Conservation (phyloP, 495 filamentous ascomycete genomes). For the Tuber aestivum region DNA sequence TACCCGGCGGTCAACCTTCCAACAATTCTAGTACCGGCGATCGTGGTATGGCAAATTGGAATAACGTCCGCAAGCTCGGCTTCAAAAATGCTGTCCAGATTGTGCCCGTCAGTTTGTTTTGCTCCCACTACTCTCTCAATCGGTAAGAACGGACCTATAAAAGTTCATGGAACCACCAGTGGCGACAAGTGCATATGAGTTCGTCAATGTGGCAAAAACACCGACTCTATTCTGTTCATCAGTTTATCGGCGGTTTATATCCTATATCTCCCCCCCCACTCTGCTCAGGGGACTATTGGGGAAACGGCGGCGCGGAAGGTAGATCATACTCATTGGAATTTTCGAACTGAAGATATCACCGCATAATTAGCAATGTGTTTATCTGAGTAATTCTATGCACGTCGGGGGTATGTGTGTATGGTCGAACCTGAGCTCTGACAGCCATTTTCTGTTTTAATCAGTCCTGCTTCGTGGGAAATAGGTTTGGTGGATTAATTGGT, state of each 20-base stretch:
- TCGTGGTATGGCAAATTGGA: constrained; percentile 95
- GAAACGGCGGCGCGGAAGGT: constrained; percentile 39
- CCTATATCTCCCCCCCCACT: not conserved
- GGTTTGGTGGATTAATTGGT: constrained; percentile 14
- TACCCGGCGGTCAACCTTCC: constrained; percentile 93
- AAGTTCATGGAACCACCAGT: constrained; percentile 97
- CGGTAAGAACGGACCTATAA: constrained; percentile 58
- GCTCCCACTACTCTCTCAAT: not conserved
- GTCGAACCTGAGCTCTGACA: constrained; percentile 39
- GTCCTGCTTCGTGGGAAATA: constrained; percentile 14
- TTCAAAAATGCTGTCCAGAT: constrained; percentile 65
- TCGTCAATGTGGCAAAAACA: constrained; percentile 92
- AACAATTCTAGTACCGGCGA: constrained; percentile 91
- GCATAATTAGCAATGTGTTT: constrained; percentile 10
- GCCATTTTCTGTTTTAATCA: constrained; percentile 29
- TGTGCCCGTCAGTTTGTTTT: constrained; percentile 9
- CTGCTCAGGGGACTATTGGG: constrained; percentile 2
- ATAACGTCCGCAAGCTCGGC: constrained; percentile 95
- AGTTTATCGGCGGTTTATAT: constrained; percentile 6
- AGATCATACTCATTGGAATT: constrained; percentile 89
- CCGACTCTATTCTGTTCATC: constrained; percentile 62
- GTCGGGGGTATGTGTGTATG: not conserved
- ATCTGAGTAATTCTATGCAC: not conserved
- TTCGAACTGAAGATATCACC: constrained; percentile 61
- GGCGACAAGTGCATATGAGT: constrained; percentile 88